Evolutionary conservation across 139 green algal genomes (phyloP).

Genomic region (Nannochloris sp.): DNA sequence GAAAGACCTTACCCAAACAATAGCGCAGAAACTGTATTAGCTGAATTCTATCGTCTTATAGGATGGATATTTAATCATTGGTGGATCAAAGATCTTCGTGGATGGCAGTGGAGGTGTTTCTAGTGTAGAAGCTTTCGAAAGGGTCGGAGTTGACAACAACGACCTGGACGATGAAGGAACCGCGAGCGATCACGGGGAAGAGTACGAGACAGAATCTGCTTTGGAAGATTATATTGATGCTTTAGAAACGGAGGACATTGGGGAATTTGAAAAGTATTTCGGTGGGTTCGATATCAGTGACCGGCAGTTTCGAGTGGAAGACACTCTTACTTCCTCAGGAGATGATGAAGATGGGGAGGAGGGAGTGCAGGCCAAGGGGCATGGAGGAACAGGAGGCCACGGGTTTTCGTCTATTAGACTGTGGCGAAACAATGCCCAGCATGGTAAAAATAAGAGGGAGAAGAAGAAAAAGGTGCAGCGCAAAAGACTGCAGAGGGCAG

Average conservation of each 20-base stretch:
- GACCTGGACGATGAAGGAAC: not conserved
- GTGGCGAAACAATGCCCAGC: not conserved
- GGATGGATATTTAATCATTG: not conserved
- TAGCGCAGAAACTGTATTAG: no score
- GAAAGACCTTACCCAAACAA: no score
- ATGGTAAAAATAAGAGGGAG: slow-evolving; percentile 30
- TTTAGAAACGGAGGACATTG: not conserved
- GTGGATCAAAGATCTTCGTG: slow-evolving; percentile 1
- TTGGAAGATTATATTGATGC: not conserved
- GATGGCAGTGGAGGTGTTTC: slow-evolving; percentile 6
- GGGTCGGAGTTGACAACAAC: no score
- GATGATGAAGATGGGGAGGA: not conserved
- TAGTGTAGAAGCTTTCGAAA: not conserved
- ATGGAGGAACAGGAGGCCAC: not conserved
- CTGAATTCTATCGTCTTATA: no score
- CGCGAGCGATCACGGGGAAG: not conserved
- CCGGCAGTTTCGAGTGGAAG: not conserved
- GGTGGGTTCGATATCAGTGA: not conserved
- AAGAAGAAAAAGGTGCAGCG: slow-evolving; percentile 19
- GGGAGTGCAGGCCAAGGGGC: no score
- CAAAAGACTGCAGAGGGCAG: slow-evolving; percentile 34
- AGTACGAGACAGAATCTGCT: not conserved
- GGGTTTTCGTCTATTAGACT: slow-evolving; percentile 23
- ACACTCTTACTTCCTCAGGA: not conserved
- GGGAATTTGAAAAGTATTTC: not conserved